Evolutionary conservation across 345 rosid genomes (phyloP), one percentile per base, ranked within the genome.

Genomic region (Hibiscus tridactylites): DNA sequence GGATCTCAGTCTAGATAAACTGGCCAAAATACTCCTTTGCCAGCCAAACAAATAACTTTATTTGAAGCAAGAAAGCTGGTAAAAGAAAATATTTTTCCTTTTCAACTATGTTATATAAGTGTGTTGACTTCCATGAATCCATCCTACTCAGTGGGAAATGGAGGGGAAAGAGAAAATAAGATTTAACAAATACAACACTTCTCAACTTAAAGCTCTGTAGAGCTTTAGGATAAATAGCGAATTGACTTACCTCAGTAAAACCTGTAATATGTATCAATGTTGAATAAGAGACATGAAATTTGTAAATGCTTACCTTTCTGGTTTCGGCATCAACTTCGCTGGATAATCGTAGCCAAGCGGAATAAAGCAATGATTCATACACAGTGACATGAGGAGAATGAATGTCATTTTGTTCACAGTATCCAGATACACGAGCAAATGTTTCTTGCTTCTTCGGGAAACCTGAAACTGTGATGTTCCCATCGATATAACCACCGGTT

Each of bases 341-440:
- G 17, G 94, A 81, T 39, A 88, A 72, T 9, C 94, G 88, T 47
- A 91, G 87, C 92, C 94, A 91, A 35, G 90, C 97, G 12, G 97
- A 91, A 79, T 81, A 88, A 47, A 88, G 79, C 79, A 91, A 75
- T 65, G 97, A 88, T 76, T 91, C 97, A 26, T 85, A 85, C 70
- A 91, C 87, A 2, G 94, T 88, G 53, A 91, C 87, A 74, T 87
- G 84, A 70, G 94, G 97, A 67, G 97, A 91, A 73, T 91, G 97
- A 64, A 91, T 88, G 69, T 87, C 96, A 17, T 82, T 87, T 77
- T 91, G 94, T 66, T 91, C 96, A 60, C 94, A 88, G 59, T 88
- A 88, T 65, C 96, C 96, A 1, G 90, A 79, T 72, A 91, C 86
- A 68, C 94, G 86, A 56, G 97, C 95, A 77, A 88, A 91, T 24